Percentiles rank a stretch among this genome's conserved stretches.
phyloP scores from a whole-genome alignment of 2,329 filamentous ascomycete genomes.

The Alternaria angustiovoidea region DNA sequence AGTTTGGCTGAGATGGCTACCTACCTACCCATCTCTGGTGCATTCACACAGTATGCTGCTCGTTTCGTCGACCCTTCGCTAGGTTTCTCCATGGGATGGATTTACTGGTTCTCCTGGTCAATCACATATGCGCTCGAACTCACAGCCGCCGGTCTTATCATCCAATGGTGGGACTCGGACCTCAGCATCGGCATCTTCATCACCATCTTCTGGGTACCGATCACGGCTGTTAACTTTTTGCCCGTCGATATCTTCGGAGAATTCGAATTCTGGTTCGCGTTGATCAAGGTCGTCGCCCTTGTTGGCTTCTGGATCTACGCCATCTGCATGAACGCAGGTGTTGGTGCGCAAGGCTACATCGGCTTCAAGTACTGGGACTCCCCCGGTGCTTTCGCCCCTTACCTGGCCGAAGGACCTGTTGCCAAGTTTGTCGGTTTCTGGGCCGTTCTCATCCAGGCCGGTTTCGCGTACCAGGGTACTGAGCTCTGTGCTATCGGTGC shows the following conservation, averaged over 20 bases:
- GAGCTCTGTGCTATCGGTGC: constrained; percentile 82
- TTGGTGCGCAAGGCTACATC: constrained; percentile 72
- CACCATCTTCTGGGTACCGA: constrained; percentile 73
- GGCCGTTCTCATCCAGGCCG: constrained; percentile 72
- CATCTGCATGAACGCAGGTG: constrained; percentile 76
- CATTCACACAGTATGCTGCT: constrained; percentile 78
- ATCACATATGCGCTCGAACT: constrained; percentile 78
- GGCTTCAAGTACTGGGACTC: constrained; percentile 76
- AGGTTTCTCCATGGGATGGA: constrained; percentile 82
- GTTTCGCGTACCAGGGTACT: constrained; percentile 75
- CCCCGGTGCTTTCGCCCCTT: constrained; percentile 73
- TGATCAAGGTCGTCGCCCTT: constrained; percentile 79
- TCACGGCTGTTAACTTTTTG: constrained; percentile 74
- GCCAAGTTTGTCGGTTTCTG: constrained; percentile 75
- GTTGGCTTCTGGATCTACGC: constrained; percentile 79
- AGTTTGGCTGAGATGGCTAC: constrained; percentile 74
- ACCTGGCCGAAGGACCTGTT: constrained; percentile 66
- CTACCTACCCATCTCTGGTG: constrained; percentile 77
- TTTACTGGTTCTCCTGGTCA: constrained; percentile 82
- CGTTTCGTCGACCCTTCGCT: constrained; percentile 77
- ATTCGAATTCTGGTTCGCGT: constrained; percentile 80
- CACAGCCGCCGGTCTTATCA: constrained; percentile 75
- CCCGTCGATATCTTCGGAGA: constrained; percentile 78
- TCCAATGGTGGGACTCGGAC: constrained; percentile 73
- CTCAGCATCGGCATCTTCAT: constrained; percentile 77